Base-by-base conservation (phyloP, 169 alveolate genomes). In the Theileria annulata region DNA sequence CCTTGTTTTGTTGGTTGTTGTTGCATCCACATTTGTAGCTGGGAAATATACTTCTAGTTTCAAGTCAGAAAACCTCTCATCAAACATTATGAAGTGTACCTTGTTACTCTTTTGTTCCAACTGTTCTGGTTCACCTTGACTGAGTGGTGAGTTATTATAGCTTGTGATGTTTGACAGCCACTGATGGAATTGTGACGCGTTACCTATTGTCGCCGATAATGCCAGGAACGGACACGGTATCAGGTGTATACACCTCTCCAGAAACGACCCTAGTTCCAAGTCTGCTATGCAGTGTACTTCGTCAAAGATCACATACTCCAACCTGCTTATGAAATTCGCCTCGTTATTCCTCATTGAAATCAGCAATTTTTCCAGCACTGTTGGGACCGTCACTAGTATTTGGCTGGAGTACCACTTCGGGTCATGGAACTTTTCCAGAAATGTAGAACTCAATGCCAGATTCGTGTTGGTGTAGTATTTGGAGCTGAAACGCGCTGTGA, bases 161-260 rank as follows among this genome's bases (percentile, higher is more conserved):
- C 28, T 70, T 54, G 77, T 72, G 21, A 88, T 92, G 77, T 82
- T 76, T 58, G 87, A 80, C 27, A 93, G 78, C 97, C 97, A 92
- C 4, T 84, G 73, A 64, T 92, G 92, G 81, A 92, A 92, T 51
- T 86, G 85, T 58, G 72, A 69, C 21, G 95, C 94, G 79, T 95
- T 94, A 49, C 97, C 96, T 37, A 95, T 94, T 15, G 98, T 95
- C 28, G 98, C 98, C 0, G 97, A 94, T 73, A 95, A 87, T 33
- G 97, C 97, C 56, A 95, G 79, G 92, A 94, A 95, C 31, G 97
- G 97, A 60, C 97, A 93, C n/a, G 95, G 95, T 48, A 87, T 86
- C 69, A 95, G 88, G 86, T 94, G 97, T 66, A 92, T 66, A 48
- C 88, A 79, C 15, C 95, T 86, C 72, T 88, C 95, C 74, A 77